Conservation (phyloP, 768 basidiomycete species). For the Mycena amicta region DNA sequence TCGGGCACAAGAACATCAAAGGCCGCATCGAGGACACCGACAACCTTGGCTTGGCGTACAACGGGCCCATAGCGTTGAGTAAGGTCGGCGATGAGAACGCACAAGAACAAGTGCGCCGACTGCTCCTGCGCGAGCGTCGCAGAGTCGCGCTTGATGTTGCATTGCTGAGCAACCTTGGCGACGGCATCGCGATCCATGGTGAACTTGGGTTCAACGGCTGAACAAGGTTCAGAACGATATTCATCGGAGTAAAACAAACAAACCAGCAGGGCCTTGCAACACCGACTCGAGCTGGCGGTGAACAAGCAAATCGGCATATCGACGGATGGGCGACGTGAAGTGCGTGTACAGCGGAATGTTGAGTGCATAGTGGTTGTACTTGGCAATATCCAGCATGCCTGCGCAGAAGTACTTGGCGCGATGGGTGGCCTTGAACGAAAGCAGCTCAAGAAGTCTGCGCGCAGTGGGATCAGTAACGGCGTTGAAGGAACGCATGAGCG, state of each 20-base stretch:
- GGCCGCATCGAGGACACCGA: slow-evolving; percentile 94
- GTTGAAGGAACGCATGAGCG: slow-evolving; percentile 85
- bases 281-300: slow-evolving; percentile 96
- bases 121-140: slow-evolving; percentile 93
- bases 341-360: slow-evolving; percentile 91
- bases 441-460: slow-evolving; percentile 76
- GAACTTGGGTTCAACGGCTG: slow-evolving; percentile 79
- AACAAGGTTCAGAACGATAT: too few species aligned
- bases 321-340: slow-evolving; percentile 90
- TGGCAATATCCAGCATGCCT: slow-evolving; percentile 98
- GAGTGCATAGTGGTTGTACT: slow-evolving; percentile 92
- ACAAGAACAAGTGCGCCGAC: slow-evolving; percentile 93
- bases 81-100: slow-evolving; percentile 90
- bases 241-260: slow-evolving; percentile 6
- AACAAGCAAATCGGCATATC: slow-evolving; percentile 91
- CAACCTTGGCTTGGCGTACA: slow-evolving; percentile 91
- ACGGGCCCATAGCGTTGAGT: slow-evolving; percentile 96
- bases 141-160: slow-evolving; percentile 95
- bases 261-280: slow-evolving; percentile 65
- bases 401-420: slow-evolving; percentile 98
- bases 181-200: slow-evolving; percentile 98
- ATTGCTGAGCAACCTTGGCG: slow-evolving; percentile 96
- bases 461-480: slow-evolving; percentile 71
- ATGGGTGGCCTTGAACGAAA: slow-evolving; percentile 90
- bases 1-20: slow-evolving; percentile 96